A percentile compares a stretch with the other conserved stretches of the same genome.
Evolutionary conservation across 179 eudicot genomes (phyloP).

Genomic region (Amaranthus tricolor): DNA sequence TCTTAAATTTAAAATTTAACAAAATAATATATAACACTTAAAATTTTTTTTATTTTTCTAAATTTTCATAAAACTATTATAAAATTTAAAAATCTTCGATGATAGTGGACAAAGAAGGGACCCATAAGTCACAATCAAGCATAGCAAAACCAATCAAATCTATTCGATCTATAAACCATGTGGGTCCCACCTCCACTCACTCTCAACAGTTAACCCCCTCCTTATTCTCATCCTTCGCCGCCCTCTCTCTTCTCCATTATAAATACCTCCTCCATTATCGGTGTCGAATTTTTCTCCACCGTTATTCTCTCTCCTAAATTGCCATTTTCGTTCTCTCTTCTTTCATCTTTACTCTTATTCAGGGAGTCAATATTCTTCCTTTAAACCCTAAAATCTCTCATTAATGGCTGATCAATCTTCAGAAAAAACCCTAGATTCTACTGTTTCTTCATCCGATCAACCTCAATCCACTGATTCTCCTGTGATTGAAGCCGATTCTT

Average conservation of each 20-base stretch:
- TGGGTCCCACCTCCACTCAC: not conserved
- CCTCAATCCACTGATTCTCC: not conserved
- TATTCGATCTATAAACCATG: too few relatives aligned
- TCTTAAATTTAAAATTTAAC: too few relatives aligned
- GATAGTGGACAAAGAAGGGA: too few relatives aligned
- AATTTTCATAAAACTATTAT: too few relatives aligned
- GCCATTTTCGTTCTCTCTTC: too few relatives aligned
- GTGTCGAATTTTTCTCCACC: constrained; percentile 1
- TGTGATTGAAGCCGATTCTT: not conserved
- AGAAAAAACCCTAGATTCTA: constrained; percentile 25
- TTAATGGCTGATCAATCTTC: constrained; percentile 27
- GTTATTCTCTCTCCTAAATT: constrained; percentile 2
- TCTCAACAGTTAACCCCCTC: not conserved
- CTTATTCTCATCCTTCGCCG: not conserved
- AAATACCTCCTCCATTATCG: not conserved
- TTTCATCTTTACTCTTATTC: not conserved
- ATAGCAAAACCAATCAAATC: too few relatives aligned
- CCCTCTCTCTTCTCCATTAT: not conserved
- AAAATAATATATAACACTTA: too few relatives aligned
- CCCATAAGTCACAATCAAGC: too few relatives aligned
- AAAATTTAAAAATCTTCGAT: too few relatives aligned
- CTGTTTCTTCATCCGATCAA: constrained; percentile 14
- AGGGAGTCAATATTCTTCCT: constrained; percentile 12
- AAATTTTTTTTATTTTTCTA: too few relatives aligned
- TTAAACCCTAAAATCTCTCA: constrained; percentile 25